Conservation (phyloP, 768 basidiomycete species). For the Psilocybe subaeruginosa region DNA sequence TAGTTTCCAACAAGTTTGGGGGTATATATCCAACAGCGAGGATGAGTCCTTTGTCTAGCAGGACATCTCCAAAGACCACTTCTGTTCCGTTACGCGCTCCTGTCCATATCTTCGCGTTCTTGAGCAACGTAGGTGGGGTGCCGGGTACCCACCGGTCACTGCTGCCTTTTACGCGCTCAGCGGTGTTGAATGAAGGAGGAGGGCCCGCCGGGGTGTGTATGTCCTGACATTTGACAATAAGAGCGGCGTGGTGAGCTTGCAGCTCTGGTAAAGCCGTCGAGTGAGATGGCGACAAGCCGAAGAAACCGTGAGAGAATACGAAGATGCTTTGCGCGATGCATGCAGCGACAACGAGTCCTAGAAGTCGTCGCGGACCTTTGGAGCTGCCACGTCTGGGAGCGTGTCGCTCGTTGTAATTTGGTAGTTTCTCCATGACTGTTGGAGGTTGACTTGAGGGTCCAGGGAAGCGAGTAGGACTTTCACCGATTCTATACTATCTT, state of each 20-base stretch:
- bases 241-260: slow-evolving; percentile 6
- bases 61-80: slow-evolving; percentile 58
- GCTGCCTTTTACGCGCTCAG: slow-evolving; percentile 14
- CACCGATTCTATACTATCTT: neutral
- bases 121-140: slow-evolving; percentile 56
- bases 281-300: neutral
- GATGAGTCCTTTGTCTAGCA: slow-evolving; percentile 68
- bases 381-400: neutral
- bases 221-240: slow-evolving; percentile 20
- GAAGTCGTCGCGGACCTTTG: slow-evolving; percentile 2
- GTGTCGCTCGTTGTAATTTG: too few relatives aligned
- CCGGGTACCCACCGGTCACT: slow-evolving; percentile 62
- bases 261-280: neutral
- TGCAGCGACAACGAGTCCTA: slow-evolving; percentile 5
- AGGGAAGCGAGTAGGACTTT: neutral
- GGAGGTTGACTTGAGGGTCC: neutral
- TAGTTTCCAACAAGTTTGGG: slow-evolving; percentile 20
- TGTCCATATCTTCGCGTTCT: slow-evolving; percentile 82
- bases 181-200: slow-evolving; percentile 21
- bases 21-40: slow-evolving; percentile 49
- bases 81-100: slow-evolving; percentile 61
- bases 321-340: slow-evolving; percentile 8
- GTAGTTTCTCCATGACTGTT: neutral
- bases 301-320: slow-evolving; percentile 1
- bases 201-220: slow-evolving; percentile 27